Percentiles rank a stretch among this genome's conserved stretches.
Conservation (phyloP, 2,329 filamentous ascomycete species). For the Madurella fahalii region DNA sequence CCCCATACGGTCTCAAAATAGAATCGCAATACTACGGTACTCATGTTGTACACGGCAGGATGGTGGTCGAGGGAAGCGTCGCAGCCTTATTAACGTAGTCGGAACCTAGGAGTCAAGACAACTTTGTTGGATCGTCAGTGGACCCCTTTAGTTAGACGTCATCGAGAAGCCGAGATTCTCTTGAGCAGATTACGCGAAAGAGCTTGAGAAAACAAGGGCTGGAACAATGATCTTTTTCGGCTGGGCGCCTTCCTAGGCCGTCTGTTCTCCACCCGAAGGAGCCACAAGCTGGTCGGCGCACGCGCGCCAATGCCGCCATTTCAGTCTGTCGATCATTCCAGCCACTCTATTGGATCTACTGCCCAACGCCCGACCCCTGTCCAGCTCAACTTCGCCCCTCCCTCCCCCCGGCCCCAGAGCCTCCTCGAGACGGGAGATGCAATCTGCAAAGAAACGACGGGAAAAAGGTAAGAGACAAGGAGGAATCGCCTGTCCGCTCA, state of each 20-base stretch:
- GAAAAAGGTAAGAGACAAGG: neutral
- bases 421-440: slow-evolving; percentile 14
- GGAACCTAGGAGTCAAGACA: no score
- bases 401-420: slow-evolving; percentile 14
- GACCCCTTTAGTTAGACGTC: no score
- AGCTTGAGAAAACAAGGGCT: no score
- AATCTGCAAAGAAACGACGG: neutral
- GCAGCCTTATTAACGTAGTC: no score
- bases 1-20: slow-evolving; percentile 13
- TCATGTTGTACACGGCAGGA: neutral
- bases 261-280: neutral
- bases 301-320: slow-evolving; percentile 18
- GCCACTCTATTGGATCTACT: slow-evolving; percentile 20
- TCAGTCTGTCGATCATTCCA: slow-evolving; percentile 11
- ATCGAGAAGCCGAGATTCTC: no score
- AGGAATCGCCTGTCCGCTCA: slow-evolving; percentile 22
- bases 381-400: slow-evolving; percentile 19
- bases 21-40: neutral
- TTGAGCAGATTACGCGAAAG: no score
- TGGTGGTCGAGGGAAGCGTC: no score
- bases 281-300: slow-evolving; percentile 15
- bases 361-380: slow-evolving; percentile 19
- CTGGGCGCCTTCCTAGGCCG: no score
- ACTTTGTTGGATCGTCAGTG: no score
- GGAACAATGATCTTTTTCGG: no score